Evolutionary conservation across 2,329 filamentous ascomycete genomes (phyloP).

Genomic region (Trichoderma sp.): DNA sequence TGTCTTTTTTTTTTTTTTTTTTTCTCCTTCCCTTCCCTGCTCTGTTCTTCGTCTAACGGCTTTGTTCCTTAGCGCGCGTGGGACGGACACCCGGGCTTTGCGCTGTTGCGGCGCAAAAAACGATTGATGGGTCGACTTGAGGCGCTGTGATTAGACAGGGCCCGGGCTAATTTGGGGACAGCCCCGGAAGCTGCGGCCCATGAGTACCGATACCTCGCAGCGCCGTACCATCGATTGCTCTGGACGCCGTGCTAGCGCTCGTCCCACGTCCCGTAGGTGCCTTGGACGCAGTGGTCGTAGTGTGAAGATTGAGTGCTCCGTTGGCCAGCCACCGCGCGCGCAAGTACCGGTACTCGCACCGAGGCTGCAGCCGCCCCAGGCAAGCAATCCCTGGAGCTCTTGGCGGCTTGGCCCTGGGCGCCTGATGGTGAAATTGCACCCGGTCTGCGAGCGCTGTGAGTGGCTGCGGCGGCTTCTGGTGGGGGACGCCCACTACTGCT

Average conservation of each 20-base stretch:
- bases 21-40: neutral
- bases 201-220: constrained; percentile 27
- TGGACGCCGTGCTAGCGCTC: neutral
- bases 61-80: neutral
- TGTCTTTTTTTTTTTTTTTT: neutral
- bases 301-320: constrained; percentile 1
- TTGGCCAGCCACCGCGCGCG: constrained; percentile 26
- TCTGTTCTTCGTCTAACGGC: neutral
- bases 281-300: neutral
- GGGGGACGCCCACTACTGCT: neutral
- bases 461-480: constrained; percentile 16
- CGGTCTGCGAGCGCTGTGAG: constrained; percentile 7
- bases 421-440: constrained; percentile 23
- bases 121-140: neutral
- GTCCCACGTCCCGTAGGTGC: neutral
- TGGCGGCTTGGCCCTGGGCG: constrained; percentile 18
- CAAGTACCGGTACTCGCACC: neutral
- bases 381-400: constrained; percentile 22
- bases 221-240: neutral
- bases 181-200: constrained; percentile 34
- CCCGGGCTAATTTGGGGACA: constrained; percentile 6
- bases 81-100: constrained; percentile 9
- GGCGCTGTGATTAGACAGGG: constrained; percentile 11
- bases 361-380: constrained; percentile 14
- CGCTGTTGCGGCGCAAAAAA: neutral